Conservation (phyloP, 1,139 yeast genomes). For the Geotrichum aggregatum region DNA sequence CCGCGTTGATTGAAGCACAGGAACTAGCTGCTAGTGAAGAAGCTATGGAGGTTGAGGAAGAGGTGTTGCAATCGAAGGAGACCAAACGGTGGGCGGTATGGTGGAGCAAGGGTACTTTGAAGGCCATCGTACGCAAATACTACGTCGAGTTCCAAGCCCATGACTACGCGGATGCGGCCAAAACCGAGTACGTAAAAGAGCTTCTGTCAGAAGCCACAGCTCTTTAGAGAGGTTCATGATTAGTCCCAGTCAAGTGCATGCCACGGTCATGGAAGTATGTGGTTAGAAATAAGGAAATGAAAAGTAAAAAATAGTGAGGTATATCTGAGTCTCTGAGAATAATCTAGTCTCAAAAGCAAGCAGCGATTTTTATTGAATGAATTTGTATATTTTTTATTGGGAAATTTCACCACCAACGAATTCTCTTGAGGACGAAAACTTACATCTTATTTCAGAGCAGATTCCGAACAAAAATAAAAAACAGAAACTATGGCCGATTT, state of each 20-base stretch:
- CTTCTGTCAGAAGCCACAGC: no score
- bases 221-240: no score
- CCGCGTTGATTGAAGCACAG: conserved; percentile 21
- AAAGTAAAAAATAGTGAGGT: no score
- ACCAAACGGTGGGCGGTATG: conserved; percentile 21
- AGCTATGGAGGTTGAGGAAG: conserved; percentile 13
- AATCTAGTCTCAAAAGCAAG: neutral
- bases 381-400: no score
- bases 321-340: neutral
- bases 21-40: conserved; percentile 19
- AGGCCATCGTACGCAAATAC: conserved; percentile 15
- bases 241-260: no score
- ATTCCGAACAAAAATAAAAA: conserved; percentile 12
- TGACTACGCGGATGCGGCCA: neutral
- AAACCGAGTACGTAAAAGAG: neutral
- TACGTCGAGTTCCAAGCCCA: conserved; percentile 2
- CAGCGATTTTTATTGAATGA: no score
- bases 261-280: no score
- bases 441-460: no score
- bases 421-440: no score
- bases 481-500: conserved; percentile 36
- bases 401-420: conserved; percentile 1
- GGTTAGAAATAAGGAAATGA: no score
- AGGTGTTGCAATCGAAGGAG: conserved; percentile 9
- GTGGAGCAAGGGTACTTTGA: conserved; percentile 20